Evolutionary conservation across 805 yeast genomes (phyloP), one percentile per base, ranked within the genome.

Genomic region (Blastobotrys terrestris): DNA sequence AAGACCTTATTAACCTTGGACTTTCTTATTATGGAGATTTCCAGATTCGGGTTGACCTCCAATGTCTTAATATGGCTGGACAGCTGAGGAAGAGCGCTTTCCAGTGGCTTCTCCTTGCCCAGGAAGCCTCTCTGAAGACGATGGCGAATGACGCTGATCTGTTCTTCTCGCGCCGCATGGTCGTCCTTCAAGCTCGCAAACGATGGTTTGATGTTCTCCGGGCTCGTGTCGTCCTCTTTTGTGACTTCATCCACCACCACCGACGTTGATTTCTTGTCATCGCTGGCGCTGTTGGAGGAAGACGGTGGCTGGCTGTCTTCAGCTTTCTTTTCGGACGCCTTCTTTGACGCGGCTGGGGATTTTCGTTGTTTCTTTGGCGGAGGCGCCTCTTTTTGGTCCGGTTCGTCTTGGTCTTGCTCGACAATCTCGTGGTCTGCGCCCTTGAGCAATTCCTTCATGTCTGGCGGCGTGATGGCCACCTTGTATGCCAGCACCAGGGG

Each of bases 391-490:
- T 26, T n/a, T 35, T 42, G 2, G 16, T 35, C n/a, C 40, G 15
- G 16, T 31, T 16, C 43, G 42, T 50, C 41, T 39, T 39, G 16
- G 31, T 19, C 48, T 46, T 45, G 49, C 42, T 43, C 35, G 11
- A 26, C 11, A 26, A 26, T 26, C 20, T 31, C 44, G 15, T 31
- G 22, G 20, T 16, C 49, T 8, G 20, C 50, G 14, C 16, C 49
- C n/a, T 48, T 31, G 46, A 19, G 35, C 16, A 77, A 74, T 26
- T 73, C 80, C 39, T 77, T 79, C 15, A 72, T 63, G 15, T 68
- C 67, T 1, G 80, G 77, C 1, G 84, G 79, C 39, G 78, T 77
- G 22, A 71, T 62, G 1, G 88, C 83, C 60, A 80, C 72, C 54
- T 73, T 68, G 61, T 79, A 82, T 1, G 86, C 86, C 48, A 65